Conservation (phyloP, 2,329 filamentous ascomycete genomes). For the Aspergillus ochraceus region DNA sequence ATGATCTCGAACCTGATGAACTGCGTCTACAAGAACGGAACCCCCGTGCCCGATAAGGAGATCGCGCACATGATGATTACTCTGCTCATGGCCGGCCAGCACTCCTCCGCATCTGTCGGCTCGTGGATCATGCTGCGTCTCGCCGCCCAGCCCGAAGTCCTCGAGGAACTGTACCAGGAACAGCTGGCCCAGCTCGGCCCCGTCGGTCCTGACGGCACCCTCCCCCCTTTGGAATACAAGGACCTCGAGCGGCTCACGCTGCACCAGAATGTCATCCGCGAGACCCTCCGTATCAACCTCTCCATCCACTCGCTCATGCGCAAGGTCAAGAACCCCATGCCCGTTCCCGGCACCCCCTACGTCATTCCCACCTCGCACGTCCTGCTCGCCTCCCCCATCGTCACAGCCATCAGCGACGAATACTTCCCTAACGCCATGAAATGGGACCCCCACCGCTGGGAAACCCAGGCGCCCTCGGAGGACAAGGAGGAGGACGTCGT, state of each 20-base stretch:
- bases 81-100: conserved; percentile 79
- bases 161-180: conserved; percentile 70
- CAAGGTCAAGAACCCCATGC: conserved; percentile 67
- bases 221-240: conserved; percentile 62
- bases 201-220: conserved; percentile 25
- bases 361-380: conserved; percentile 75
- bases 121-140: conserved; percentile 76
- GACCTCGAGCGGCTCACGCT: conserved; percentile 62
- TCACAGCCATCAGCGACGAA: conserved; percentile 56
- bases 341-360: conserved; percentile 57
- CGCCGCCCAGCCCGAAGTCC: conserved; percentile 67
- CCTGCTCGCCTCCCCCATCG: conserved; percentile 79
- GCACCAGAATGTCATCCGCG: conserved; percentile 65
- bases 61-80: conserved; percentile 86
- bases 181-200: conserved; percentile 56
- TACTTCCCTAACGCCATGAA: conserved; percentile 60
- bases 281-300: conserved; percentile 70
- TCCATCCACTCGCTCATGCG: conserved; percentile 74
- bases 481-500: conserved; percentile 55
- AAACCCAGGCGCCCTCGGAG: conserved; percentile 34
- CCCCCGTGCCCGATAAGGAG: conserved; percentile 68
- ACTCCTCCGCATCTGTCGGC: conserved; percentile 73
- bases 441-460: conserved; percentile 66
- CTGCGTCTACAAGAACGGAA: conserved; percentile 73
- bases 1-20: conserved; percentile 82